A percentile compares a stretch with the other conserved stretches of the same genome.
These are phyloP conservation scores for Phlyctochytrium arcticum DNA, from an alignment of 192 early-diverging fungal genomes.

Conservation along the genomic window DNA sequence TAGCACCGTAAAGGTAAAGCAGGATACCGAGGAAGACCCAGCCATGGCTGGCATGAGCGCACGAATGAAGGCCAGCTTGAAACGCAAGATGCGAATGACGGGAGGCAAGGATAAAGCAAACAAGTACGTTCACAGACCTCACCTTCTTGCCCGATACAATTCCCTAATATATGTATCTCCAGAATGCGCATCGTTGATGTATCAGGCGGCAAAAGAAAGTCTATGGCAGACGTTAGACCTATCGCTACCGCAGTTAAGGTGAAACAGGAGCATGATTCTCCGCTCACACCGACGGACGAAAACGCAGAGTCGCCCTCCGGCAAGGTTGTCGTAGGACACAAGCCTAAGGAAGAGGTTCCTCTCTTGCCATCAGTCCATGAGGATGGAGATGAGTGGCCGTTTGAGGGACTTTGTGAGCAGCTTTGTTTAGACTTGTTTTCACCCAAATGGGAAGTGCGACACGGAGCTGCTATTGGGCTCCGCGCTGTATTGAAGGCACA, in stretches of 20 bases:
- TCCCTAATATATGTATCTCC: too few species aligned
- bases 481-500: constrained; percentile 84
- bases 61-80: constrained; percentile 81
- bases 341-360: neutral
- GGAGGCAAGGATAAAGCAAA: constrained; percentile 69
- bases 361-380: constrained; percentile 31
- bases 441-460: constrained; percentile 86
- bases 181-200: constrained; percentile 44
- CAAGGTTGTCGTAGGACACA: constrained; percentile 29
- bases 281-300: neutral
- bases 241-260: constrained; percentile 2
- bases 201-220: constrained; percentile 37
- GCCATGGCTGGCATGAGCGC: constrained; percentile 79
- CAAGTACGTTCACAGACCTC: constrained; percentile 59
- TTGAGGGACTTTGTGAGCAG: constrained; percentile 62
- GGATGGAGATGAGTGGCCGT: constrained; percentile 64
- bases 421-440: constrained; percentile 69
- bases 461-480: constrained; percentile 93
- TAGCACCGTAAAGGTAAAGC: neutral
- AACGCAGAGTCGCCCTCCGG: neutral
- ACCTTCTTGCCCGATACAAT: too few species aligned
- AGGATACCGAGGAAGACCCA: constrained; percentile 27
- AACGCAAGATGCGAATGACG: constrained; percentile 80
- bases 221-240: constrained; percentile 4
- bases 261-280: constrained; percentile 5